A percentile compares a stretch with the other conserved stretches of the same genome.
phyloP scores from a whole-genome alignment of 352 stramenopile species.

The Phytophthora agathidicida region DNA sequence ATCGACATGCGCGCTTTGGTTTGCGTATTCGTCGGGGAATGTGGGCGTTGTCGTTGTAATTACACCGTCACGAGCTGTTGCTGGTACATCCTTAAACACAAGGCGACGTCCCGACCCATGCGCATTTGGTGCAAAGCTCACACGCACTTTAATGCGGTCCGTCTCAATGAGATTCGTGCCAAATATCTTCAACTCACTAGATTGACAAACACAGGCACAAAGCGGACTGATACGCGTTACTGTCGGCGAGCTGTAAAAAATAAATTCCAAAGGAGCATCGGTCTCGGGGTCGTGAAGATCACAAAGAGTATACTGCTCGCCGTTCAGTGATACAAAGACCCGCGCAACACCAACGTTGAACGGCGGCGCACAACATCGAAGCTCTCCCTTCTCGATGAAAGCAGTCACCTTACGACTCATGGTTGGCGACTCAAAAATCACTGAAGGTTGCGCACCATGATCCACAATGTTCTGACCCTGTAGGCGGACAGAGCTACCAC shows the following conservation, averaged over 20 bases:
- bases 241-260: slow-evolving; percentile 74
- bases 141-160: slow-evolving; percentile 71
- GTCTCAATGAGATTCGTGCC: slow-evolving; percentile 81
- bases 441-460: slow-evolving; percentile 59
- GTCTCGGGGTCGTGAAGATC: slow-evolving; percentile 60
- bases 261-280: slow-evolving; percentile 53
- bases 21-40: slow-evolving; percentile 54
- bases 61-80: slow-evolving; percentile 50
- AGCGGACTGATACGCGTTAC: slow-evolving; percentile 61
- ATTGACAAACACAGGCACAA: slow-evolving; percentile 54
- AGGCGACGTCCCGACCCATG: slow-evolving; percentile 29
- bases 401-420: slow-evolving; percentile 68
- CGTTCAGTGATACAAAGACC: slow-evolving; percentile 78
- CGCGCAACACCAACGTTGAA: slow-evolving; percentile 60
- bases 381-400: slow-evolving; percentile 69
- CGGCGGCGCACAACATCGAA: slow-evolving; percentile 68
- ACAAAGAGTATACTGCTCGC: slow-evolving; percentile 78
- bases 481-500: slow-evolving; percentile 70
- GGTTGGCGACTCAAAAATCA: slow-evolving; percentile 62
- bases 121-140: slow-evolving; percentile 26
- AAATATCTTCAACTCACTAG: slow-evolving; percentile 59
- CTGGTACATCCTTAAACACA: slow-evolving; percentile 39
- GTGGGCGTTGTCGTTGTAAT: slow-evolving; percentile 55
- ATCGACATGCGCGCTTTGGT: slow-evolving; percentile 56
- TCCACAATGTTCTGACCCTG: slow-evolving; percentile 66